A percentile compares a stretch with the other conserved stretches of the same genome.
phyloP scores from a whole-genome alignment of 108 stramenopile species.

The Nitzschia palea region DNA sequence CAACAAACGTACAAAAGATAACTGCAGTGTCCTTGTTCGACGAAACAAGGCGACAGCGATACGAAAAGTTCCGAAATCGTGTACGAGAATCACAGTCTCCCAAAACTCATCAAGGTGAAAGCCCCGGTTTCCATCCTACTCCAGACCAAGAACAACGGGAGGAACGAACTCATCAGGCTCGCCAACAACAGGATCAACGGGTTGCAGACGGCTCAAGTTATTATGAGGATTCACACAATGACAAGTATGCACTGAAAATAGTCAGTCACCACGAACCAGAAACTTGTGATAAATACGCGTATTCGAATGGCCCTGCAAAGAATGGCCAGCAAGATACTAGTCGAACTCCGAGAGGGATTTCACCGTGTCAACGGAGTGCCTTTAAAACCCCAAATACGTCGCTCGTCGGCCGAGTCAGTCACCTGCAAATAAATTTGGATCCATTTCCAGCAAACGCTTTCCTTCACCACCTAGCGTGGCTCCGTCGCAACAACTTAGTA shows the following conservation, averaged over 20 bases:
- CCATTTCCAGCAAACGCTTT: not conserved
- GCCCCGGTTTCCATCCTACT: not conserved
- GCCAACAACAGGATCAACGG: not conserved
- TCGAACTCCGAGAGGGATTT: no score
- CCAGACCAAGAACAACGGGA: not conserved
- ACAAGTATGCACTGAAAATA: not conserved
- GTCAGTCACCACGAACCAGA: not conserved
- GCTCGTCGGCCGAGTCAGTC: not conserved
- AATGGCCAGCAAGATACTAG: not conserved
- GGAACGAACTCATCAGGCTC: not conserved
- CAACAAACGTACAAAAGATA: no score
- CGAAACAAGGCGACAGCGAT: slow-evolving; percentile 10
- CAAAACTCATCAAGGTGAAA: not conserved
- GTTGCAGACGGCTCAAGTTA: not conserved
- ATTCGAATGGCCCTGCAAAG: not conserved
- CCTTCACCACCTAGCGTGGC: slow-evolving; percentile 8
- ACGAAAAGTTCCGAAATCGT: slow-evolving; percentile 6
- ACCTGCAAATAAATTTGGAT: not conserved
- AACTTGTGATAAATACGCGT: not conserved
- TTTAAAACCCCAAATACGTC: not conserved
- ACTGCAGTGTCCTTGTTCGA: slow-evolving; percentile 10
- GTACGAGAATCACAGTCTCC: not conserved
- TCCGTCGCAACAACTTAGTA: not conserved
- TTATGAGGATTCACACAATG: not conserved
- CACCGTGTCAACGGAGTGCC: not conserved